Conservation (phyloP, 495 filamentous ascomycete genomes). For the Tuber umbilicatum region DNA sequence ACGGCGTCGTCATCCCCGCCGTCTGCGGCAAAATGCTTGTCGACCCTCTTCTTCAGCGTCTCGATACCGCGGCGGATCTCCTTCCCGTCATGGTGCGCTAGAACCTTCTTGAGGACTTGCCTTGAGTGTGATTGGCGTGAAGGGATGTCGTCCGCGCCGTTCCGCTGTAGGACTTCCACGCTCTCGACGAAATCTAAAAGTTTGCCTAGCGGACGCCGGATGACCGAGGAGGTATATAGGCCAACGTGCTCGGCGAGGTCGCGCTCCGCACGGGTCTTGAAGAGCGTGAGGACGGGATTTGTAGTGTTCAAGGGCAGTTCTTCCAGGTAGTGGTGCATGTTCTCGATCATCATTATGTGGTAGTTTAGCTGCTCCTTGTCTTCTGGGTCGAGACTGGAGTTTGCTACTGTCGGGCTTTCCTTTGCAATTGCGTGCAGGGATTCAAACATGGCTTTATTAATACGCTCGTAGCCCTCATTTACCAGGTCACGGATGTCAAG, state of each 20-base stretch:
- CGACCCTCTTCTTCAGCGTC: conserved; percentile 75
- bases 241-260: conserved; percentile 85
- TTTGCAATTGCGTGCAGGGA: conserved; percentile 91
- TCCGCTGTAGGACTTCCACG: conserved; percentile 60
- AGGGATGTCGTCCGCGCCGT: conserved; percentile 53
- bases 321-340: conserved; percentile 95
- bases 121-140: conserved; percentile 71
- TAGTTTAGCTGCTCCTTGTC: conserved; percentile 95
- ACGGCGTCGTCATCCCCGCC: conserved; percentile 58
- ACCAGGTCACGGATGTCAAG: conserved; percentile 65
- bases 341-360: conserved; percentile 93
- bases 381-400: conserved; percentile 58
- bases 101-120: conserved; percentile 71
- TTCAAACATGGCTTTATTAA: conserved; percentile 96
- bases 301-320: conserved; percentile 63
- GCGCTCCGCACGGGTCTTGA: conserved; percentile 64
- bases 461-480: conserved; percentile 77
- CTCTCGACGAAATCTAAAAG: conserved; percentile 77
- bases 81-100: conserved; percentile 69
- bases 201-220: conserved; percentile 81
- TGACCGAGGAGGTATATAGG: conserved; percentile 77
- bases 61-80: conserved; percentile 82
- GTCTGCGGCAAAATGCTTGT: conserved; percentile 91
- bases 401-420: conserved; percentile 63
- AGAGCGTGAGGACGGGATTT: conserved; percentile 69